phyloP scores from a whole-genome alignment of 2,329 filamentous ascomycete species.

The Coccinonectria pachysandricola region DNA sequence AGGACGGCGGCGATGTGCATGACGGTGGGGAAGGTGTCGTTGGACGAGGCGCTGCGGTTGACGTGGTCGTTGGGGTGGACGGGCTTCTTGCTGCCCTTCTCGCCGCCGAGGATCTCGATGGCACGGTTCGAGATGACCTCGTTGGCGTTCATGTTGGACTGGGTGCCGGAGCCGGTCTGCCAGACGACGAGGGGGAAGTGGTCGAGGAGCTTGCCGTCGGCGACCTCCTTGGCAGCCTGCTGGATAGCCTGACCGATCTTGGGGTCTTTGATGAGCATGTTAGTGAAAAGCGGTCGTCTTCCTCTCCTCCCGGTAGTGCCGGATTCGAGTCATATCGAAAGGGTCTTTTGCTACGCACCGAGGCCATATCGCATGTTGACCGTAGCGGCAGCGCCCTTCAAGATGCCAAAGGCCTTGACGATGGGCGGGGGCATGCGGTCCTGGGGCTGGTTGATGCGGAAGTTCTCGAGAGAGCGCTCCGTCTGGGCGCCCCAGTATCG shows the following conservation, averaged over 20 bases:
- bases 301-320: too few relatives aligned
- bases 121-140: constrained; percentile 99
- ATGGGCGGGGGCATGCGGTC: constrained; percentile 96
- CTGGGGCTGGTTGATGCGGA: constrained; percentile 98
- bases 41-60: constrained; percentile 97
- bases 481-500: constrained; percentile 99
- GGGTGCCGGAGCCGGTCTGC: constrained; percentile 97
- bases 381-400: constrained; percentile 91
- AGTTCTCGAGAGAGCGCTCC: constrained; percentile 91
- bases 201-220: constrained; percentile 84
- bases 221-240: constrained; percentile 87
- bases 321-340: neutral
- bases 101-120: constrained; percentile 91
- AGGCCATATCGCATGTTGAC: constrained; percentile 95
- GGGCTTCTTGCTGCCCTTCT: constrained; percentile 93
- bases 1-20: constrained; percentile 99
- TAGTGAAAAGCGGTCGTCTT: too few relatives aligned
- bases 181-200: constrained; percentile 98
- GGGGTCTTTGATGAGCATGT: too few relatives aligned
- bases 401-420: constrained; percentile 85
- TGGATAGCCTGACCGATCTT: constrained; percentile 88
- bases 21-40: constrained; percentile 98
- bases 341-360: constrained; percentile 51
- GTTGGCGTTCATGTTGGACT: constrained; percentile 99
- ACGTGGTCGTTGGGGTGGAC: constrained; percentile 99